Evolutionary conservation across 2,329 filamentous ascomycete species (phyloP), one percentile per base, ranked within the genome.

Genomic region (Chrysoporthe austroafricana): DNA sequence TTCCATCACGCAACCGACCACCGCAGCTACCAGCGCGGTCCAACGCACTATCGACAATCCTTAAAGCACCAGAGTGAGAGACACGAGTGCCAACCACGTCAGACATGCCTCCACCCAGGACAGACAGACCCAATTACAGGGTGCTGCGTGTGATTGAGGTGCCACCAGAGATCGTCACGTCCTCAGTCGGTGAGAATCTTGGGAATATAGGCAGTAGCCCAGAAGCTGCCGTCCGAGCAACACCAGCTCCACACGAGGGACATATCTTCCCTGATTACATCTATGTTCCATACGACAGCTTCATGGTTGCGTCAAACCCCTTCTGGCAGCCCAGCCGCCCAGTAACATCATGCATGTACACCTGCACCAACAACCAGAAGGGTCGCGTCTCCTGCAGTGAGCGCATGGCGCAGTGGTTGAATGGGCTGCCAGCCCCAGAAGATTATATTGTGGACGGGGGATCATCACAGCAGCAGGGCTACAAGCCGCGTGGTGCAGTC

Each of bases 201-300:
- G 59, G 59, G 34, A 46, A 46, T 7, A 34, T 61, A 4, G 42
- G 21, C 42, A 26, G 26, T 9, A 8, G 16, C 26, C 50, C 21
- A 32, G 13, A 11, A 54, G 2, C 48, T 52, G 16, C n/a, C n/a
- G 21, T 54, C 7, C 21, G 26, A 32, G 50, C 21, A 32, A 9
- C 50, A 54, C 34, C 56, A 60, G 11, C 39, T 32, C 39, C n/a
- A 44, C 57, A n/a, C 2, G n/a, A 42, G 16, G 21, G 36, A n/a
- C 63, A 39, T n/a, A 58, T 66, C 58, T 68, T 68, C 11, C 66
- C 66, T 26, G 66, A 66, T 3, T 46, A 58, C 34, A 66, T 68
- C 32, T 43, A 62, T 14, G 50, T 67, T 46, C 32, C 65, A 7
- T 32, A 54, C n/a, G 66, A 65, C 13, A 48, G n/a, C 0, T 65